Evolutionary conservation across 2,329 filamentous ascomycete genomes (phyloP).

Genomic region (Nemania bipapillata): DNA sequence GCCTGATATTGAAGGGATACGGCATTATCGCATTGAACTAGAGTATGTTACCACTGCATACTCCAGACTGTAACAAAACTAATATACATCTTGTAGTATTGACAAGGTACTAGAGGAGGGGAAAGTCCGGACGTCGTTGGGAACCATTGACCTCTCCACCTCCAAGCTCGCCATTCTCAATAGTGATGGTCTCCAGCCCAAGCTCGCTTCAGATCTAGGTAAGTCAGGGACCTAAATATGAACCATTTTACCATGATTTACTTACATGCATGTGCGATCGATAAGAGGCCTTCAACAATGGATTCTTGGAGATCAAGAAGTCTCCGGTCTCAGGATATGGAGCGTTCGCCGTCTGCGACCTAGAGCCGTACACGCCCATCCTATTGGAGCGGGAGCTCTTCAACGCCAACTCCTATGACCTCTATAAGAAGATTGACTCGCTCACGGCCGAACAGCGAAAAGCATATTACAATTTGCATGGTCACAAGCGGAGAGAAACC

Average conservation of each 20-base stretch:
- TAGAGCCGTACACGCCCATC: constrained; percentile 56
- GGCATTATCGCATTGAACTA: constrained; percentile 32
- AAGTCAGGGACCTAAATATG: neutral
- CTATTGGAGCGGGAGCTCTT: constrained; percentile 60
- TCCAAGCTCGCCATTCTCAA: constrained; percentile 26
- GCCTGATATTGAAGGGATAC: constrained; percentile 28
- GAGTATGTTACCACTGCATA: neutral
- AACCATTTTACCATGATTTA: neutral
- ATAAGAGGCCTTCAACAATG: constrained; percentile 51
- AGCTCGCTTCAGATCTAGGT: constrained; percentile 31
- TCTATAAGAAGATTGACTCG: constrained; percentile 53
- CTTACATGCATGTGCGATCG: neutral
- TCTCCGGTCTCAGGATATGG: constrained; percentile 60
- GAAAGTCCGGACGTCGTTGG: neutral
- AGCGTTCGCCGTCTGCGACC: constrained; percentile 57
- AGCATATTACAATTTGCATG: constrained; percentile 55
- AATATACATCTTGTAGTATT: constrained; percentile 8
- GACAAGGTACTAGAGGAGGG: constrained; percentile 26
- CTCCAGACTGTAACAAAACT: neutral
- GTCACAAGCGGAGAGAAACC: constrained; percentile 47
- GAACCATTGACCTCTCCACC: constrained; percentile 10
- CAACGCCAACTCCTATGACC: constrained; percentile 42
- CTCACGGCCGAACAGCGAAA: constrained; percentile 50
- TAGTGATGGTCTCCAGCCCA: constrained; percentile 25
- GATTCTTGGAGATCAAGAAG: constrained; percentile 55